A percentile compares a stretch with the other conserved stretches of the same genome.
phyloP scores from a whole-genome alignment of 306 rosid species.

The Prunus mira region DNA sequence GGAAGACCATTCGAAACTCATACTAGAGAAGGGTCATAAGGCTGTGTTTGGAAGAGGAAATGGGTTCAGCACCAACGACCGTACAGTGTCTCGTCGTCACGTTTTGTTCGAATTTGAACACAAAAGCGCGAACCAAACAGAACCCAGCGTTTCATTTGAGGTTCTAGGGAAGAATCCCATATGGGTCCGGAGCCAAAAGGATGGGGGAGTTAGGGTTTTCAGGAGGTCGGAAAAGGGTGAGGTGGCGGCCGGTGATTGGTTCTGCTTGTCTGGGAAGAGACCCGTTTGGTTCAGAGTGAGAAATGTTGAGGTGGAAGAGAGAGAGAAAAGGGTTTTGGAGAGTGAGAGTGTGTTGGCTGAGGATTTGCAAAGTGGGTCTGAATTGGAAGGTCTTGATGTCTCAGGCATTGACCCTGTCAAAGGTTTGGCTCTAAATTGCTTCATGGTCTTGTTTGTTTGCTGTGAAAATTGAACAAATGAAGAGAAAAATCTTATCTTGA shows the following conservation, averaged over 20 bases:
- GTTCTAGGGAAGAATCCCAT: constrained; percentile 76
- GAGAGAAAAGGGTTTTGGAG: constrained; percentile 7
- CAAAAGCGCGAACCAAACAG: constrained; percentile 13
- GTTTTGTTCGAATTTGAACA: constrained; percentile 35
- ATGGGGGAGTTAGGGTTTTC: constrained; percentile 37
- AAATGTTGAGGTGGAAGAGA: constrained; percentile 18
- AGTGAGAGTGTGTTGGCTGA: constrained; percentile 20
- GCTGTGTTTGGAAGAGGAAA: constrained; percentile 53
- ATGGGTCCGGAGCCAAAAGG: constrained; percentile 46
- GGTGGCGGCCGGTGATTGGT: constrained; percentile 56
- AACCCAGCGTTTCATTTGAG: constrained; percentile 54
- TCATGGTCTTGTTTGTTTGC: background rate
- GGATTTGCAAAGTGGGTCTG: constrained; percentile 24
- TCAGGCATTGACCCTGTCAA: constrained; percentile 63
- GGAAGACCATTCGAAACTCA: constrained; percentile 46
- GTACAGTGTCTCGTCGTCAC: constrained; percentile 68
- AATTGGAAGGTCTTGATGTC: constrained; percentile 40
- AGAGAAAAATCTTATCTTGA: constrained; percentile 5
- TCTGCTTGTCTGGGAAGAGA: constrained; percentile 54
- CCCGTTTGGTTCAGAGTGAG: constrained; percentile 60
- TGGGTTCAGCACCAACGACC: constrained; percentile 52
- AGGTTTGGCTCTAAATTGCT: constrained; percentile 42
- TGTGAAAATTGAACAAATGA: background rate
- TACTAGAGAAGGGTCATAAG: constrained; percentile 6
- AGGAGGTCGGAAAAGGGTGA: constrained; percentile 57